Base-by-base conservation (phyloP, 495 filamentous ascomycete species). In the Penicillium goetzii region DNA sequence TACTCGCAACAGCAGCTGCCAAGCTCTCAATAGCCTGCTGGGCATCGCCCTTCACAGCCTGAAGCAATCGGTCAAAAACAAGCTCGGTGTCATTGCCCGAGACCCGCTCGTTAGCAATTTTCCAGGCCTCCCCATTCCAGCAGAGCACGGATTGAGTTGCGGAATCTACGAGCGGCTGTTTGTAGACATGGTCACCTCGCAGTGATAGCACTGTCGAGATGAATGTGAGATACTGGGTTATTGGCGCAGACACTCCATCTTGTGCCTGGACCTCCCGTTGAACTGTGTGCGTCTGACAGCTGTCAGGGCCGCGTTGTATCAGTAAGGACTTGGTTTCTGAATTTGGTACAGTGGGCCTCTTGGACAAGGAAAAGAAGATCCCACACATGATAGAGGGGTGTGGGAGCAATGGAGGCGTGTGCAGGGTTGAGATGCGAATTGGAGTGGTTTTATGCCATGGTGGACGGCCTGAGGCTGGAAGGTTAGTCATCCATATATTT, bases 111-210 rank as follows among this genome's bases (percentile, higher is more conserved):
- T 83, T 73, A 21, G 78, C 80, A 57, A 96, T 83, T 56, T 83
- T 88, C 95, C 95, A 99, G 10, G 93, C 96, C 72, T 99, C 95
- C n/a, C 95, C 95, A 68, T 98, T 98, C 94, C 95, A 99, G 81
- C 94, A 97, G 17, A 99, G 81, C 14, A 91, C 80, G 10, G 90
- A 94, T 21, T 83, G 83, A n/a, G 81, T 84, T 2, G 65, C 60
- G 5, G 66, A 19, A 66, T 91, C 87, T 41, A 82, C 74, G 21
- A 96, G 83, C 1, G 95, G 95, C 68, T 99, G 95, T 15, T 75
- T 70, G 19, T 88, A 84, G 50, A 96, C 68, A 61, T 84, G 80
- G 38, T 87, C 82, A 23, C 95, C 94, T 66, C 95, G 85, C 21
- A 99, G 80, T 5, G 93, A 85, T 6, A 99, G 84, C 1, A 99